phyloP scores from a whole-genome alignment of 495 filamentous ascomycete genomes.

The Aspergillus cavernicola region DNA sequence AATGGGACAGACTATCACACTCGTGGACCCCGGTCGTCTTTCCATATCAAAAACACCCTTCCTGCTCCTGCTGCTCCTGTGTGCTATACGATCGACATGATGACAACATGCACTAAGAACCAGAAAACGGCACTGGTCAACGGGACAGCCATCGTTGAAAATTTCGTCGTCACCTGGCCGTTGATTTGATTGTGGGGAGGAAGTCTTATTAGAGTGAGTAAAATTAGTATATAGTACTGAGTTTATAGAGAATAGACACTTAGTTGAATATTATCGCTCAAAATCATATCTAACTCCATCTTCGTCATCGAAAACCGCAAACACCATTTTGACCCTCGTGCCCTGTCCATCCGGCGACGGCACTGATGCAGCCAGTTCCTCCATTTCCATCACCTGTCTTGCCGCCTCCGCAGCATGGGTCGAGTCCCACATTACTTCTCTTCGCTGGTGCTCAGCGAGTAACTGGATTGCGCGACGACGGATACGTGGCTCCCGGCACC shows the following conservation, averaged over 20 bases:
- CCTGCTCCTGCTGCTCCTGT: background rate
- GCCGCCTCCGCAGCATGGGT: constrained; percentile 49
- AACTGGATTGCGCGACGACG: constrained; percentile 18
- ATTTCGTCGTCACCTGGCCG: background rate
- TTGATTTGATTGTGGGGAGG: background rate
- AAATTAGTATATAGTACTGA: no score
- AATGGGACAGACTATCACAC: constrained; percentile 1
- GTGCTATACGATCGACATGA: constrained; percentile 6
- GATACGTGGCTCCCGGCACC: constrained; percentile 19
- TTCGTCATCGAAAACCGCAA: background rate
- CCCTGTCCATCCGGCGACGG: background rate
- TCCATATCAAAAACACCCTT: constrained; percentile 4
- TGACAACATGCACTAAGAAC: background rate
- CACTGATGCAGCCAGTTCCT: constrained; percentile 38
- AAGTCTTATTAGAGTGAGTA: background rate
- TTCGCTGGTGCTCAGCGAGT: constrained; percentile 15
- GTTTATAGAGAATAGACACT: no score
- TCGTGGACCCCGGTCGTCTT: background rate
- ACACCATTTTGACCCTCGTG: background rate
- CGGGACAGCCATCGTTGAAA: background rate
- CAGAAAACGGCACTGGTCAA: constrained; percentile 3
- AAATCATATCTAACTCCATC: background rate
- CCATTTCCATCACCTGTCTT: constrained; percentile 47
- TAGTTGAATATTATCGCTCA: background rate
- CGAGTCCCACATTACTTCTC: constrained; percentile 61